These are phyloP conservation scores for Penicillium sp. DNA, from an alignment of 2,329 filamentous ascomycete species.

Conservation along the genomic window DNA sequence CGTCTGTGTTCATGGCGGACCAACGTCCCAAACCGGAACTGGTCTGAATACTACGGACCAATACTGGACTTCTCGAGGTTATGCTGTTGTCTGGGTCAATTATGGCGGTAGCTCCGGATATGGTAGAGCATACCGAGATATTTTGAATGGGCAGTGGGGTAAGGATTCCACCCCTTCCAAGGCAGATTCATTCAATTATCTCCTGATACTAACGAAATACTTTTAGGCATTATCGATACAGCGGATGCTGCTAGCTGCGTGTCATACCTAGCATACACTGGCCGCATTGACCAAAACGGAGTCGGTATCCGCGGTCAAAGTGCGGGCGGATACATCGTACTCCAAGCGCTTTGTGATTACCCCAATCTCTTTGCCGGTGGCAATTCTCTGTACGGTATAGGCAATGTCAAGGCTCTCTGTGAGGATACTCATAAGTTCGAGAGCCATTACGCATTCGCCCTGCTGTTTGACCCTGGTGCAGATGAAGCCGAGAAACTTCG, in stretches of 20 bases:
- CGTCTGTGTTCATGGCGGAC: constrained; percentile 32
- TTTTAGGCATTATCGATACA: constrained; percentile 38
- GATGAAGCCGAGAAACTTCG: constrained; percentile 39
- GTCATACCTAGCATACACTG: constrained; percentile 37
- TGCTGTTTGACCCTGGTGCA: constrained; percentile 39
- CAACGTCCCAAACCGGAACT: constrained; percentile 44
- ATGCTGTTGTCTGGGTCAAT: constrained; percentile 51
- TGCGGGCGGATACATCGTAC: constrained; percentile 53
- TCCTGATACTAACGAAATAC: neutral
- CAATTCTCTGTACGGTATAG: constrained; percentile 50
- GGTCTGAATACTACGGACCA: constrained; percentile 47
- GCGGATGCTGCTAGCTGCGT: constrained; percentile 51
- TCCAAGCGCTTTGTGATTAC: constrained; percentile 44
- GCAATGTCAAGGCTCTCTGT: constrained; percentile 47
- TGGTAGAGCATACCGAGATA: constrained; percentile 49
- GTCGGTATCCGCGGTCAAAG: constrained; percentile 51
- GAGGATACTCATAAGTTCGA: constrained; percentile 55
- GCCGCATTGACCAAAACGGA: constrained; percentile 36
- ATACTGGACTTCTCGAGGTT: constrained; percentile 54
- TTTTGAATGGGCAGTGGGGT: constrained; percentile 51
- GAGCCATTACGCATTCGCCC: constrained; percentile 47
- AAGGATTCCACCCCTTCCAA: constrained; percentile 13
- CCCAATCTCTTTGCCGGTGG: constrained; percentile 38
- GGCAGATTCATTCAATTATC: too few species aligned
- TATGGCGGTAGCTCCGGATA: constrained; percentile 53